phyloP scores from a whole-genome alignment of 129 eudicot species.

The Pulicaria dysenterica region DNA sequence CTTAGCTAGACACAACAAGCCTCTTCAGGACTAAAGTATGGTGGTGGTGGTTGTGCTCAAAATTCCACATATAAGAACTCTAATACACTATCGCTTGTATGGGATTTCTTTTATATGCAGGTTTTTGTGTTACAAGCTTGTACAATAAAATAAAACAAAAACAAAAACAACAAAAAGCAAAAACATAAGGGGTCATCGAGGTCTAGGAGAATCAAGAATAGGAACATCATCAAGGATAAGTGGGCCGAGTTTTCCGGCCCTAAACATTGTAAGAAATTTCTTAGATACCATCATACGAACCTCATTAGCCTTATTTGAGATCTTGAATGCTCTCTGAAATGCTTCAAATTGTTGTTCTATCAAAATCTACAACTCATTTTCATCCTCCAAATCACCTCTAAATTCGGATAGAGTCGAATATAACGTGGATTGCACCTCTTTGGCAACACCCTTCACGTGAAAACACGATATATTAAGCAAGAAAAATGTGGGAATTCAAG shows the following conservation, averaged over 20 bases:
- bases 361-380: conserved; percentile 64
- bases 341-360: conserved; percentile 76
- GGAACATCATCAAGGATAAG: conserved; percentile 98
- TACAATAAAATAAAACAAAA: not conserved
- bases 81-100: too few species aligned
- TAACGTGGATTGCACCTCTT: conserved; percentile 63
- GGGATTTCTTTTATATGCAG: too few species aligned
- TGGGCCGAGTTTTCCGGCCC: conserved; percentile 92
- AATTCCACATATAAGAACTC: too few species aligned
- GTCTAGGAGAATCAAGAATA: conserved; percentile 24
- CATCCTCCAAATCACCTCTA: conserved; percentile 68
- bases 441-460: conserved; percentile 66
- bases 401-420: conserved; percentile 55
- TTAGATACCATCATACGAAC: conserved; percentile 80
- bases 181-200: not conserved
- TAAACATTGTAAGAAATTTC: conserved; percentile 79
- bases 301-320: conserved; percentile 75
- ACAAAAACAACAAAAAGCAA: not conserved
- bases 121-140: too few species aligned
- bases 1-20: too few species aligned
- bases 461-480: not conserved
- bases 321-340: conserved; percentile 77
- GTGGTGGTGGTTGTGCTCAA: too few species aligned
- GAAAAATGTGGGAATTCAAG: not conserved
- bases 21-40: too few species aligned